Percentiles rank a stretch among this genome's conserved stretches.
Conservation (phyloP, 768 basidiomycete genomes). For the Termitomyces sp. region DNA sequence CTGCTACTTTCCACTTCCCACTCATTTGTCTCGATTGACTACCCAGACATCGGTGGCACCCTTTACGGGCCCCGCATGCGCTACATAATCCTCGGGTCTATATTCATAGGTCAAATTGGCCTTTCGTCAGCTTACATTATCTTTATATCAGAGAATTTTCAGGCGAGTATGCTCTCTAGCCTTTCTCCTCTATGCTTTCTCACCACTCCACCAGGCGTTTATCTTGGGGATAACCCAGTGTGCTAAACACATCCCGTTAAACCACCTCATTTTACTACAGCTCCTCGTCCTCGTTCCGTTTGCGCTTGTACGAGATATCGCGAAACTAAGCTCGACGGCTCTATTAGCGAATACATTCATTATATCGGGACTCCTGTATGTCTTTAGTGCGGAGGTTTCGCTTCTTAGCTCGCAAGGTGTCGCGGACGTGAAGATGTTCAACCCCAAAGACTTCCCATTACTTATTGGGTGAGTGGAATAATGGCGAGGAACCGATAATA, state of each 20-base stretch:
- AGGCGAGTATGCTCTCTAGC: conserved; percentile 25
- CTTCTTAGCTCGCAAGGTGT: conserved; percentile 67
- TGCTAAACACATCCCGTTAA: conserved; percentile 56
- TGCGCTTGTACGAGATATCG: conserved; percentile 88
- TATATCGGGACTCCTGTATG: conserved; percentile 79
- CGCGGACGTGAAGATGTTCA: conserved; percentile 83
- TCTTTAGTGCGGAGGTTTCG: conserved; percentile 77
- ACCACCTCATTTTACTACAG: conserved; percentile 82
- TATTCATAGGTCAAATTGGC: conserved; percentile 84
- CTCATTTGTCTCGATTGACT: background rate
- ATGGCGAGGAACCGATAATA: background rate
- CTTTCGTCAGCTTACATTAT: conserved; percentile 91
- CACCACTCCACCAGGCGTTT: conserved; percentile 53
- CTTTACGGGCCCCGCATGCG: conserved; percentile 96
- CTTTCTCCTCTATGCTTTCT: background rate
- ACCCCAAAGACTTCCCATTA: conserved; percentile 83
- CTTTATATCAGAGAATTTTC: conserved; percentile 92
- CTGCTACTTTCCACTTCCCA: background rate
- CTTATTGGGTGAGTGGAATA: conserved; percentile 71
- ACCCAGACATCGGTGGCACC: conserved; percentile 83
- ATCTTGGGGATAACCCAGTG: conserved; percentile 79
- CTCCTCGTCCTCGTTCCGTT: conserved; percentile 85
- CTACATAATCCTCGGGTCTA: conserved; percentile 80
- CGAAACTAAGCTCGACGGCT: conserved; percentile 89
- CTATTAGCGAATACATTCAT: conserved; percentile 95